A percentile compares a stretch with the other conserved stretches of the same genome.
Evolutionary conservation across 2,329 filamentous ascomycete genomes (phyloP).

Genomic region (Diaporthe batatas): DNA sequence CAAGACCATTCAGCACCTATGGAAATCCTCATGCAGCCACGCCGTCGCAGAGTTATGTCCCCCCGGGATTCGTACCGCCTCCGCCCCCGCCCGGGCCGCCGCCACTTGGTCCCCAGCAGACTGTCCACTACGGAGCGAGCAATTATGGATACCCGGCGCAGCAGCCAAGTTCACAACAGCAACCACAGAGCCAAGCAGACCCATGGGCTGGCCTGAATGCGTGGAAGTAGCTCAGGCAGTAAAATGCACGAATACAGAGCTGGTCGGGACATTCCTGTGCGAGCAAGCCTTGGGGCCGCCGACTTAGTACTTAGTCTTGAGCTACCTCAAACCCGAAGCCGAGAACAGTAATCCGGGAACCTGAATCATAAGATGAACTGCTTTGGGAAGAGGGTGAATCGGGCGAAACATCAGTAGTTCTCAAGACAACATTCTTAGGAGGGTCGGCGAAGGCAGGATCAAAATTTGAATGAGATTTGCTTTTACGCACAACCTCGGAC

Average conservation of each 20-base stretch:
- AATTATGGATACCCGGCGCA: constrained; percentile 67
- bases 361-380: background rate
- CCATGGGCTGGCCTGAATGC: constrained; percentile 79
- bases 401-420: background rate
- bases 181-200: constrained; percentile 59
- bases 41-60: constrained; percentile 54
- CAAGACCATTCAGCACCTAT: constrained; percentile 63
- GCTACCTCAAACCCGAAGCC: background rate
- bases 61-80: constrained; percentile 72
- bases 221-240: constrained; percentile 66
- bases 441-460: constrained; percentile 1
- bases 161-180: constrained; percentile 53
- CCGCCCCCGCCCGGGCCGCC: constrained; percentile 74
- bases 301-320: background rate
- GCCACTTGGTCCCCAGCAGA: constrained; percentile 73
- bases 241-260: background rate
- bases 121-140: constrained; percentile 63
- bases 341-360: background rate
- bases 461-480: constrained; percentile 22
- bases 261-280: background rate
- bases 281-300: background rate
- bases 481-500: constrained; percentile 2
- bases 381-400: background rate
- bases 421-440: background rate
- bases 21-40: constrained; percentile 57